Base-by-base conservation (phyloP, 2,329 filamentous ascomycete species). In the Colletotrichum lini region DNA sequence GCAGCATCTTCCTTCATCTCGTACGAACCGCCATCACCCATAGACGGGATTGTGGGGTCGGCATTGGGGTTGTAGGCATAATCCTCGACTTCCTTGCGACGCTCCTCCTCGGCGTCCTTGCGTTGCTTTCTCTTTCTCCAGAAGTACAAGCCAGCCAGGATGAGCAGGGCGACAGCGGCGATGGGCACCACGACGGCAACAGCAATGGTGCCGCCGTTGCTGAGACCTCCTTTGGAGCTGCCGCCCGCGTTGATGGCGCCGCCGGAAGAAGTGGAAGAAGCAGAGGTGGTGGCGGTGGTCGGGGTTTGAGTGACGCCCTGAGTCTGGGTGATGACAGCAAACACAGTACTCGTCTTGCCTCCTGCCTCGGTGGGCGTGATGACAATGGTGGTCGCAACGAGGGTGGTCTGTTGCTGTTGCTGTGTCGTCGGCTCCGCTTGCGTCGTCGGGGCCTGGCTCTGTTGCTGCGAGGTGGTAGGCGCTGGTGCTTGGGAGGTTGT, bases 51-150 rank as follows among this genome's bases (percentile, higher is more conserved):
- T 0, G 93, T 94, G 0, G 95, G 94, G 79, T 98, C 95, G 72
- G 95, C 92, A 82, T 98, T 98, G n/a, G 96, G 96, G 81, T 98
- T 98, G 86, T 95, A 98, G 42, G 93, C 92, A 80, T 98, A 98
- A 79, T 98, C 96, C 80, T 98, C 96, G 13, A 98, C 95, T 82
- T 99, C 96, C 84, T 98, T 98, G 74, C 95, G 90, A 61, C 96
- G 90, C 77, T 95, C 91, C 79, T 98, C 96, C 78, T 96, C 94
- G 16, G 92, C 93, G 73, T 91, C 90, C 85, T 94, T 96, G 74
- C 92, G 91, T 77, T 93, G 91, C 84, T 97, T 97, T 73, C 95
- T 92, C 84, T 91, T 95, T 79, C 94, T 91, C 94, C 95, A 99
- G 78, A 96, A 90, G 81, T 93, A 95, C 38, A 98, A 86, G 8